Conservation (phyloP, 306 rosid genomes). For the Styphnolobium japonicum region DNA sequence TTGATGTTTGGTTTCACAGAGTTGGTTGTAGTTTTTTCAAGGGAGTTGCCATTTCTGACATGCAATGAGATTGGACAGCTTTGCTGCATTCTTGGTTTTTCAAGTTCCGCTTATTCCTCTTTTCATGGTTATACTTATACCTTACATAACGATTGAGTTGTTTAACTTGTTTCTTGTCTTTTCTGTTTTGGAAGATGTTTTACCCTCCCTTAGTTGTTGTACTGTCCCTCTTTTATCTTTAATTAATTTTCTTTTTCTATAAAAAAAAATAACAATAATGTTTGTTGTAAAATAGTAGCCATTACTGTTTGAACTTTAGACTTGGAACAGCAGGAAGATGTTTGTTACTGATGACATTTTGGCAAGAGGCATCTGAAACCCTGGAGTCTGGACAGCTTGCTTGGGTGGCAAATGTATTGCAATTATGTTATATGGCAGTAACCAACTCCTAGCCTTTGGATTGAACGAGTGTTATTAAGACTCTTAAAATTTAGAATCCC, state of each 20-base stretch:
- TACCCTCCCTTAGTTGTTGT: not conserved
- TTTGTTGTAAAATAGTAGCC: not conserved
- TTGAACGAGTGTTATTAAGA: not conserved
- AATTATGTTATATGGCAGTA: not conserved
- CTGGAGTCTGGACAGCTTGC: not conserved
- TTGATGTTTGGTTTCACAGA: no score
- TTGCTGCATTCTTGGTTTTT: not conserved
- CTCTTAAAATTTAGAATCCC: not conserved
- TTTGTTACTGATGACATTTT: not conserved
- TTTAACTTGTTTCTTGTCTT: no score
- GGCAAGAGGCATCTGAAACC: not conserved
- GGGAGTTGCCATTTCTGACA: not conserved
- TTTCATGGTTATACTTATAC: not conserved
- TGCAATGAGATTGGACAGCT: not conserved
- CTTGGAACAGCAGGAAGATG: not conserved
- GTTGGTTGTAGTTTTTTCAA: no score
- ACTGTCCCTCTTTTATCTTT: not conserved
- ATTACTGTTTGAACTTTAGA: not conserved
- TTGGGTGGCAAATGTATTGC: not conserved
- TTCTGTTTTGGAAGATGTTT: not conserved
- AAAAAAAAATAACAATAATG: not conserved
- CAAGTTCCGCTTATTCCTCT: not conserved
- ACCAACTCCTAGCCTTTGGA: not conserved
- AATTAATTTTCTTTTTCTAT: no score
- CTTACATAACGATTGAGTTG: no score